These are phyloP conservation scores for Chaetoceros muelleri DNA, from an alignment of 108 stramenopile genomes.

Conservation along the genomic window DNA sequence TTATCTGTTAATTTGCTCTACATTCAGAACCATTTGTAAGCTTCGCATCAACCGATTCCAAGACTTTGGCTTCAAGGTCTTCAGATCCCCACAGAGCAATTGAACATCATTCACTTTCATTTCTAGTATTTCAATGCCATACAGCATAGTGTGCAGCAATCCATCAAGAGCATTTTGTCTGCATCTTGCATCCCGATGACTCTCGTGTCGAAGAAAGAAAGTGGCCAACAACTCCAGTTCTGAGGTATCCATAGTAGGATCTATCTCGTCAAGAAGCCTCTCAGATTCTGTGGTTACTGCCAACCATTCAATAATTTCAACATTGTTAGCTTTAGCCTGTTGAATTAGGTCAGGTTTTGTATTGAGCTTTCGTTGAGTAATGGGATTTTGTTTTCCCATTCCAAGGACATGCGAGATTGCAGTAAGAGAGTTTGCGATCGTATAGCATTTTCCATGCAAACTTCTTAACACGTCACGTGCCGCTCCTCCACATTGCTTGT, in stretches of 20 bases:
- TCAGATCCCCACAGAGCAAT: conserved; percentile 22
- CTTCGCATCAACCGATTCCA: conserved; percentile 21
- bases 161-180: conserved; percentile 30
- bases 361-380: not conserved
- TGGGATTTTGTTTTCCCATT: conserved; percentile 17
- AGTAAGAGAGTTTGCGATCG: conserved; percentile 30
- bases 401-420: conserved; percentile 35
- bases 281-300: conserved; percentile 36
- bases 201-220: conserved; percentile 28
- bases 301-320: conserved; percentile 42
- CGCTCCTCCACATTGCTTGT: conserved; percentile 33
- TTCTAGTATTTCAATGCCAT: conserved; percentile 24
- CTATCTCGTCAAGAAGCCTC: conserved; percentile 21
- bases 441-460: conserved; percentile 39
- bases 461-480: conserved; percentile 31
- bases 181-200: conserved; percentile 41
- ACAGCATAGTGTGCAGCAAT: conserved; percentile 26
- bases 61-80: conserved; percentile 24
- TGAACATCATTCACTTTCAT: conserved; percentile 19
- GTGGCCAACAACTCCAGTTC: conserved; percentile 21
- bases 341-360: conserved; percentile 14
- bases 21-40: too few species aligned
- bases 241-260: conserved; percentile 25
- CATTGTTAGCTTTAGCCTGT: conserved; percentile 9
- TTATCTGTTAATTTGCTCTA: too few species aligned